Evolutionary conservation across 768 basidiomycete genomes (phyloP).

Genomic region (Amanita muscaria): DNA sequence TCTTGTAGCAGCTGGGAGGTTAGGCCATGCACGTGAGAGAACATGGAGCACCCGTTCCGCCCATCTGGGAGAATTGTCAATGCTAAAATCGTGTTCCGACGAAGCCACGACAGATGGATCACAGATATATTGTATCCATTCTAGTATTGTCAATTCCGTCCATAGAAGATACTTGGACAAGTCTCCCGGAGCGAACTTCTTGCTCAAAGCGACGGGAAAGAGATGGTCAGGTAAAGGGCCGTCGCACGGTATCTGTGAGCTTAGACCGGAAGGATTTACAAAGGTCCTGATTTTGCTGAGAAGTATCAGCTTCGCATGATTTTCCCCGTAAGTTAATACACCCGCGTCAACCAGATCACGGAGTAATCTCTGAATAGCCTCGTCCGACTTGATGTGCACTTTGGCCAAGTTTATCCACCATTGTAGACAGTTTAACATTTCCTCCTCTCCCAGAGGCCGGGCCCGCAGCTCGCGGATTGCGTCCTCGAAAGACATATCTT

Average conservation of each 20-base stretch:
- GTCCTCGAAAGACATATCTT: constrained; percentile 71
- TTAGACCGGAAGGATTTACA: constrained; percentile 53
- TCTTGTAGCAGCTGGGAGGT: constrained; percentile 41
- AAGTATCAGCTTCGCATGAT: constrained; percentile 51
- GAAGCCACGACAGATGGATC: constrained; percentile 32
- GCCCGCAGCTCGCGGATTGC: constrained; percentile 69
- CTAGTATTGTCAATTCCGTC: constrained; percentile 63
- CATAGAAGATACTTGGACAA: constrained; percentile 59
- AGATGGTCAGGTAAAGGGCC: constrained; percentile 70
- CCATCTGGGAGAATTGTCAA: constrained; percentile 60
- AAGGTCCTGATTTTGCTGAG: constrained; percentile 65
- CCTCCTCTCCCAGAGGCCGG: constrained; percentile 59
- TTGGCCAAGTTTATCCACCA: constrained; percentile 66
- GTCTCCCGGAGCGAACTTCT: constrained; percentile 41
- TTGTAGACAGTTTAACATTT: constrained; percentile 74
- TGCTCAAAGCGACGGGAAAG: constrained; percentile 59
- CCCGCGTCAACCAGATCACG: constrained; percentile 63
- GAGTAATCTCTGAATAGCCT: constrained; percentile 37
- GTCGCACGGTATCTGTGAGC: constrained; percentile 53
- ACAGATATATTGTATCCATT: constrained; percentile 69
- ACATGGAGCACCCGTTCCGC: constrained; percentile 70
- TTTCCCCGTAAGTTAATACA: constrained; percentile 39
- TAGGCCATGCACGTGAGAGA: constrained; percentile 66
- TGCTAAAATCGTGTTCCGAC: constrained; percentile 46
- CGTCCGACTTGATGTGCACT: constrained; percentile 23